Evolutionary conservation across 805 yeast genomes (phyloP).

Genomic region (Yamadazyma phyllophila): DNA sequence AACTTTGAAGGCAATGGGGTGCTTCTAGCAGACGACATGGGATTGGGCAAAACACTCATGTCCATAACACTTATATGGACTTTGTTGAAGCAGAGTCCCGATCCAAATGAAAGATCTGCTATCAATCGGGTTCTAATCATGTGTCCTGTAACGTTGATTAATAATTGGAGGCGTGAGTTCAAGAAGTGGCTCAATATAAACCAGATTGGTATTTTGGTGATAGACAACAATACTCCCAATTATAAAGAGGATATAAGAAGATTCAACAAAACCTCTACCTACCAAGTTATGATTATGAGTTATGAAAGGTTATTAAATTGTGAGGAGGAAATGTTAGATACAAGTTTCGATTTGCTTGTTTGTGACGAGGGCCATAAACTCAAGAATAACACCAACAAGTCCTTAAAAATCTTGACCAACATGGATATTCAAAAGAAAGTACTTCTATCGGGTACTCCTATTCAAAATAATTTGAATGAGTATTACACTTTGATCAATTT

Average conservation of each 20-base stretch:
- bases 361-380: conserved; percentile 97
- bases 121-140: conserved; percentile 68
- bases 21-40: conserved; percentile 95
- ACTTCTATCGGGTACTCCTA: conserved; percentile 84
- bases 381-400: conserved; percentile 71
- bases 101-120: conserved; percentile 24
- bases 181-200: conserved; percentile 78
- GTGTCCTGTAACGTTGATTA: conserved; percentile 87
- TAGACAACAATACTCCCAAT: conserved; percentile 48
- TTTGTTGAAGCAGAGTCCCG: conserved; percentile 63
- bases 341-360: conserved; percentile 63
- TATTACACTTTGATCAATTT: conserved; percentile 80
- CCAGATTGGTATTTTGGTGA: conserved; percentile 62
- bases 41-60: conserved; percentile 71
- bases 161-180: conserved; percentile 88
- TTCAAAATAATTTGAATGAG: conserved; percentile 87
- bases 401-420: conserved; percentile 56
- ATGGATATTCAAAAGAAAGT: conserved; percentile 57
- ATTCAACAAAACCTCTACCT: conserved; percentile 66
- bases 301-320: conserved; percentile 74
- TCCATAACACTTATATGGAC: conserved; percentile 86
- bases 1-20: conserved; percentile 62
- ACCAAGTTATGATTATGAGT: conserved; percentile 81
- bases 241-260: conserved; percentile 57
- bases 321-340: conserved; percentile 47